Conservation (phyloP, 352 stramenopile species). For the Globisporangium mamillatum region DNA sequence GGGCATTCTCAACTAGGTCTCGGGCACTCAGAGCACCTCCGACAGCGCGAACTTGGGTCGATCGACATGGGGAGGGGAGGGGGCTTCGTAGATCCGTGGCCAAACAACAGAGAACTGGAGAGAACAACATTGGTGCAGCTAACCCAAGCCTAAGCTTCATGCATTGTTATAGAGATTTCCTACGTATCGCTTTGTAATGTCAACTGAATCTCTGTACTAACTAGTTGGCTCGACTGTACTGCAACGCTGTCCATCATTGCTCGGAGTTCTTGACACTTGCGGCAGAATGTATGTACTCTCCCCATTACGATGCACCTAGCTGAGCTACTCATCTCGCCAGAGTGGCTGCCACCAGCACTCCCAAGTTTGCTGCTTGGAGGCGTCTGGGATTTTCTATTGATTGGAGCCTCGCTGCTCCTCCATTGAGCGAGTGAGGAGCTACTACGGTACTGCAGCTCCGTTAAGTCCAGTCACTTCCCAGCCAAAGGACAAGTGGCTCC, state of each 20-base stretch:
- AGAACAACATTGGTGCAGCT: not conserved
- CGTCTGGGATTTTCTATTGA: not conserved
- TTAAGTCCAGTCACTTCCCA: not conserved
- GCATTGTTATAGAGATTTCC: not conserved
- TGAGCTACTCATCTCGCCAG: not conserved
- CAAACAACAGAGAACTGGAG: not conserved
- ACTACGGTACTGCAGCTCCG: not conserved
- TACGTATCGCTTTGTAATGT: not conserved
- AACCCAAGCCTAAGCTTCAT: not conserved
- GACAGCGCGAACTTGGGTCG: not conserved
- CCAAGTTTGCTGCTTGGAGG: not conserved
- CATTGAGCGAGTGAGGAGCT: not conserved
- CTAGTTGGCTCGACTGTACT: not conserved
- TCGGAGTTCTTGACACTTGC: not conserved
- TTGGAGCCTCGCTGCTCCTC: not conserved
- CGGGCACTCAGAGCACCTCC: not conserved
- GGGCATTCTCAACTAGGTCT: constrained; percentile 10
- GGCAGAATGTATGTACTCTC: not conserved
- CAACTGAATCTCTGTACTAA: not conserved
- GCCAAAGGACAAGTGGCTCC: not conserved
- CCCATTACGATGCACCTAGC: not conserved
- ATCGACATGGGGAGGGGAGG: not conserved
- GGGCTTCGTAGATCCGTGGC: not conserved
- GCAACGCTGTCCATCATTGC: not conserved
- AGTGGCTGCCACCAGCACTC: not conserved